These are phyloP conservation scores for Oemleria cerasiformis DNA, from an alignment of 306 rosid species.

Conservation along the genomic window DNA sequence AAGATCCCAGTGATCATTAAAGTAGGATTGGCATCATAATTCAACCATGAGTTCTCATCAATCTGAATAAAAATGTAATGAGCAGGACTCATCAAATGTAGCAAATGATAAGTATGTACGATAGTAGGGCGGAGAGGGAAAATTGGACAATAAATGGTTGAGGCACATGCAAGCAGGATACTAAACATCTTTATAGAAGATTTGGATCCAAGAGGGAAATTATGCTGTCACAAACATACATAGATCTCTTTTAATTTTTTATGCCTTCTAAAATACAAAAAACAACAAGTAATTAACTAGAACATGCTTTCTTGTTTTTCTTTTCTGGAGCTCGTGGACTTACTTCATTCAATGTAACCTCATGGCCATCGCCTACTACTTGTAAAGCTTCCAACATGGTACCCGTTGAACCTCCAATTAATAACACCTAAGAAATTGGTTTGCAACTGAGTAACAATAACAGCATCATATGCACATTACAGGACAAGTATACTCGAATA, in stretches of 20 bases:
- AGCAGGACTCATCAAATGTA: neutral
- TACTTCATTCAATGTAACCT: constrained; percentile 62
- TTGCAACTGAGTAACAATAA: constrained; percentile 12
- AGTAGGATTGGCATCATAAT: neutral
- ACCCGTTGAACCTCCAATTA: constrained; percentile 98
- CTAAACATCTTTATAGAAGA: neutral
- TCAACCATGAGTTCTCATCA: neutral
- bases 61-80: constrained; percentile 1
- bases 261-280: constrained; percentile 8
- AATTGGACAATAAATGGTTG: neutral
- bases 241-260: neutral
- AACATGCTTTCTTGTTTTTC: constrained; percentile 3
- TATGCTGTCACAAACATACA: neutral
- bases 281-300: constrained; percentile 11
- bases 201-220: neutral
- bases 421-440: constrained; percentile 63
- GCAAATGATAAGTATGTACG: neutral
- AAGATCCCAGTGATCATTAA: constrained; percentile 4
- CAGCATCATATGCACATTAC: neutral
- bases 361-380: constrained; percentile 78
- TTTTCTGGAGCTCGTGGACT: constrained; percentile 20
- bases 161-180: neutral
- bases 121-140: too few relatives aligned
- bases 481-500: neutral
- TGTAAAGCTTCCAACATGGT: constrained; percentile 92